A percentile compares a stretch with the other conserved stretches of the same genome.
These are phyloP conservation scores for Peniophora sp. DNA, from an alignment of 1,284 basidiomycete genomes.

Conservation along the genomic window DNA sequence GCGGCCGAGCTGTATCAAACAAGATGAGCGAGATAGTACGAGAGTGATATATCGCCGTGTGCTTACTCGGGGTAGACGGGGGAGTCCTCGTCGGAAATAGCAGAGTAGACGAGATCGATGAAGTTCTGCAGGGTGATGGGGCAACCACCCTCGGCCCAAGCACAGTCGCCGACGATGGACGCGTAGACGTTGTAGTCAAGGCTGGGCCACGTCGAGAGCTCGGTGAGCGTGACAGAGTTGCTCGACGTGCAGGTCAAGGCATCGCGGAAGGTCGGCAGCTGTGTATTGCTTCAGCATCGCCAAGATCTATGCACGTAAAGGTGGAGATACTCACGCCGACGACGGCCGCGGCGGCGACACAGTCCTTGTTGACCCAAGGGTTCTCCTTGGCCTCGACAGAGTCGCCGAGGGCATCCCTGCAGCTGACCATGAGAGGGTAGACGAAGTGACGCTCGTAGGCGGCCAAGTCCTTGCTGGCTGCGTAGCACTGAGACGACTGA, in stretches of 20 bases:
- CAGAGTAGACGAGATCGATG: slow-evolving; percentile 2
- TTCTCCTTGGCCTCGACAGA: background rate
- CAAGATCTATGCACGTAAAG: background rate
- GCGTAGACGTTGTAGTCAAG: background rate
- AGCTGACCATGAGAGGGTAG: background rate
- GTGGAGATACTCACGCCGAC: background rate
- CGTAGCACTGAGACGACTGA: too few species aligned
- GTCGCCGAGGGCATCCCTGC: background rate
- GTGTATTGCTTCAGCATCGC: background rate
- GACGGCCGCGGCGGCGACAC: background rate
- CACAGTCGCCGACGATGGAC: background rate
- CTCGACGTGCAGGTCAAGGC: background rate
- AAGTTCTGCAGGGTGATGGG: slow-evolving; percentile 1
- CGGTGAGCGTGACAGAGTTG: too few species aligned
- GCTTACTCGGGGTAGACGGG: background rate
- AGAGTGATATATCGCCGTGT: too few species aligned
- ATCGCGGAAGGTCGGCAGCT: background rate
- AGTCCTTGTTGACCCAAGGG: background rate
- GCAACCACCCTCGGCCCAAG: background rate
- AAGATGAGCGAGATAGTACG: too few species aligned
- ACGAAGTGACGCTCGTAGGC: too few species aligned
- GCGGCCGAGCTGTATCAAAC: background rate
- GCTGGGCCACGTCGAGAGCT: too few species aligned
- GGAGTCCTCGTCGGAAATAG: background rate
- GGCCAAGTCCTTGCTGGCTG: too few species aligned